These are phyloP conservation scores for Talaromyces sp. DNA, from an alignment of 2,329 filamentous ascomycete genomes.

Conservation along the genomic window DNA sequence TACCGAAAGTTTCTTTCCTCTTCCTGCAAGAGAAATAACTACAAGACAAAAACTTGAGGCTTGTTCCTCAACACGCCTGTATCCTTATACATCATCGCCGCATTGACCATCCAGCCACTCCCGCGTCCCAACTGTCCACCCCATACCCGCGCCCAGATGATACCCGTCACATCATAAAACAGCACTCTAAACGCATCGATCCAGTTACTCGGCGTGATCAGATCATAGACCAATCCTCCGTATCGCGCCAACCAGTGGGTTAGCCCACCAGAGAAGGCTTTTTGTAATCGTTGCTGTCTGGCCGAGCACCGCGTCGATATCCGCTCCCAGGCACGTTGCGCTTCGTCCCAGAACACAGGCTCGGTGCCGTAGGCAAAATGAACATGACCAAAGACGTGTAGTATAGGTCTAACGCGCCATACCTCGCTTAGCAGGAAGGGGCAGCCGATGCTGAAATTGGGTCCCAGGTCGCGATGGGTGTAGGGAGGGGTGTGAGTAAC, in stretches of 20 bases:
- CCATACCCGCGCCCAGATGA: slow-evolving; percentile 61
- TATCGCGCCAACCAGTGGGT: not conserved
- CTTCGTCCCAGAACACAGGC: slow-evolving; percentile 68
- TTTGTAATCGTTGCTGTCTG: slow-evolving; percentile 8
- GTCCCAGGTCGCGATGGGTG: slow-evolving; percentile 59
- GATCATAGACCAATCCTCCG: slow-evolving; percentile 27
- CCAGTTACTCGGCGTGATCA: slow-evolving; percentile 44
- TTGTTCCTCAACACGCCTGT: slow-evolving; percentile 36
- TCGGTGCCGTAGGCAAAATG: slow-evolving; percentile 72
- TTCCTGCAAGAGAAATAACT: not conserved
- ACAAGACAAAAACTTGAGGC: slow-evolving; percentile 37
- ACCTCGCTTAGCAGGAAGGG: slow-evolving; percentile 66
- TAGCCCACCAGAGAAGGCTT: not conserved
- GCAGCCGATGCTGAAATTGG: slow-evolving; percentile 64
- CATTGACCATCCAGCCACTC: slow-evolving; percentile 56
- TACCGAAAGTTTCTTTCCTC: not conserved
- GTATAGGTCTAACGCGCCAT: slow-evolving; percentile 67
- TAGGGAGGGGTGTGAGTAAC: slow-evolving; percentile 77
- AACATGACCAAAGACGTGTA: slow-evolving; percentile 84
- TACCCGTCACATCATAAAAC: slow-evolving; percentile 51
- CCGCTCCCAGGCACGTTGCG: slow-evolving; percentile 68
- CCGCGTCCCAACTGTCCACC: slow-evolving; percentile 46
- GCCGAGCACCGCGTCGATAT: slow-evolving; percentile 44
- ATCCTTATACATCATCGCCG: slow-evolving; percentile 46
- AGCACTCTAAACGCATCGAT: slow-evolving; percentile 50